Conservation (phyloP, 441 rosid genomes). For the Rhodomyrtus psidioides region DNA sequence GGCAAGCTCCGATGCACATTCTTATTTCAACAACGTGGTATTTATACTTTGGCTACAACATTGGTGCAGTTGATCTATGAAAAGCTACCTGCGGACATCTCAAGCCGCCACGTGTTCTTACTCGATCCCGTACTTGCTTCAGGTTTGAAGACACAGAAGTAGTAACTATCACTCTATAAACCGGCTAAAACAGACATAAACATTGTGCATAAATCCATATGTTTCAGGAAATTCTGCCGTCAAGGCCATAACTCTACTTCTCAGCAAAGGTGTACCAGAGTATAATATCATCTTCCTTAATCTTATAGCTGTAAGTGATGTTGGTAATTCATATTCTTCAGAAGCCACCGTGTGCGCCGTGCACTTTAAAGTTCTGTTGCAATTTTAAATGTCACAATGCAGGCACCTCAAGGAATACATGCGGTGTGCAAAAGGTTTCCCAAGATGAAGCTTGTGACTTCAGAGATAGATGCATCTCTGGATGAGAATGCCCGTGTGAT, state of each 20-base stretch:
- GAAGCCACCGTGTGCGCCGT: background rate
- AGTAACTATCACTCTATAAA: background rate
- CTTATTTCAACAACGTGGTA: background rate
- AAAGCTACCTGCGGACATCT: constrained; percentile 80
- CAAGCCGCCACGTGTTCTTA: constrained; percentile 72
- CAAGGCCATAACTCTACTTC: constrained; percentile 61
- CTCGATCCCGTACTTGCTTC: constrained; percentile 93
- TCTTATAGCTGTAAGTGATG: constrained; percentile 65
- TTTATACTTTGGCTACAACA: background rate
- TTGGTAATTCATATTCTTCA: background rate
- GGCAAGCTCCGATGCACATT: background rate
- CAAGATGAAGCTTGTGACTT: constrained; percentile 66
- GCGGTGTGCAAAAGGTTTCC: constrained; percentile 66
- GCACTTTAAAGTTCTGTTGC: background rate
- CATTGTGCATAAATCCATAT: constrained; percentile 3
- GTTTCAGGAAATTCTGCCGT: constrained; percentile 65
- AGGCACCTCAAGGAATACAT: constrained; percentile 88
- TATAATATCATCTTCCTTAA: constrained; percentile 82
- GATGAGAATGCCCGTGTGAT: constrained; percentile 44
- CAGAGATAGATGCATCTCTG: constrained; percentile 62
- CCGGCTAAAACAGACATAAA: background rate
- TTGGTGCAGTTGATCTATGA: constrained; percentile 72
- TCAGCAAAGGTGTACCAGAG: constrained; percentile 83
- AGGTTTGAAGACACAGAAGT: constrained; percentile 34
- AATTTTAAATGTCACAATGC: background rate